phyloP scores from a whole-genome alignment of 106 monocot genomes.

The Phalaenopsis aphrodite region DNA sequence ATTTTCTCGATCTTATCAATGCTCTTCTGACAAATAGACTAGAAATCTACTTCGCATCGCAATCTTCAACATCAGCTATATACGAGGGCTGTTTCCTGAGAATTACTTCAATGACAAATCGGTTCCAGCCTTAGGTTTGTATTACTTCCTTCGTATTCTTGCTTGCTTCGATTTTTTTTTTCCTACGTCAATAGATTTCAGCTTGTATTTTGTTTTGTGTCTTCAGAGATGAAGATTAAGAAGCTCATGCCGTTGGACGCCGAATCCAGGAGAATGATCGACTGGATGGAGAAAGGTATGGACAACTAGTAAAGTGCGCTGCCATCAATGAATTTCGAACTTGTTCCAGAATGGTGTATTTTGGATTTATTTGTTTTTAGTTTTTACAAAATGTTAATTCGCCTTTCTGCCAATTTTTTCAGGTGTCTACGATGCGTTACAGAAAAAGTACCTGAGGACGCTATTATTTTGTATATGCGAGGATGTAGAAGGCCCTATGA shows the following conservation, averaged over 20 bases:
- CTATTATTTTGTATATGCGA: slow-evolving; percentile 94
- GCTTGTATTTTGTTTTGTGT: not conserved
- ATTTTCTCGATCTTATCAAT: not conserved
- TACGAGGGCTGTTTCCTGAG: slow-evolving; percentile 92
- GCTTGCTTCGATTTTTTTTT: not conserved
- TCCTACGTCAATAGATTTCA: not conserved
- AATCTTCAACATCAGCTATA: slow-evolving; percentile 98
- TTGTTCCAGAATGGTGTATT: not conserved
- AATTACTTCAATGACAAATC: slow-evolving; percentile 97
- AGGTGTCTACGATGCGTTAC: slow-evolving; percentile 96
- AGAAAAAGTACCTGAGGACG: slow-evolving; percentile 96
- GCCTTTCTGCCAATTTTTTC: not conserved
- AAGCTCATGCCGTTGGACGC: slow-evolving; percentile 95
- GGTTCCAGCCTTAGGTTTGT: slow-evolving; percentile 83
- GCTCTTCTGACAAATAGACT: slow-evolving; percentile 35
- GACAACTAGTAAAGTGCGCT: not conserved
- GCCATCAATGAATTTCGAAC: not conserved
- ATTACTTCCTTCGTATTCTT: not conserved
- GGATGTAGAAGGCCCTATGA: slow-evolving; percentile 77
- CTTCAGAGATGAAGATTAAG: slow-evolving; percentile 97
- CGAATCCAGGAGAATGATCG: slow-evolving; percentile 84
- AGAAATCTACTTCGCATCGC: slow-evolving; percentile 96
- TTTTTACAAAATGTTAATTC: not conserved
- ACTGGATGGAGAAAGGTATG: slow-evolving; percentile 99
- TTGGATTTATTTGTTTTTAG: not conserved